Base-by-base conservation (phyloP, 108 stramenopile genomes). In the Cyclostephanos invisitatus region DNA sequence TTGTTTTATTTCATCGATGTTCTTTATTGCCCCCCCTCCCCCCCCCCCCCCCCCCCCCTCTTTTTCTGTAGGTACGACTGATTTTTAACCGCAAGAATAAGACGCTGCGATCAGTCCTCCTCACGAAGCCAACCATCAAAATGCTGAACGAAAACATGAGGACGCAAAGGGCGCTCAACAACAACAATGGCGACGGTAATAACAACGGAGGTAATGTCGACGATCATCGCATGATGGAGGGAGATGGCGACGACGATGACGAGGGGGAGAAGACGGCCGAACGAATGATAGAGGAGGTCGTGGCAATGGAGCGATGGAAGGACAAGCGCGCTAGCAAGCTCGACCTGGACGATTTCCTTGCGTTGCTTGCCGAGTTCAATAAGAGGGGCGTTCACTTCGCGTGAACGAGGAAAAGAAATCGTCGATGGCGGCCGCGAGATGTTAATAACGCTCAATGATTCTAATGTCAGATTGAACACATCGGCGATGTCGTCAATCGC, bases 341-440 rank as follows among this genome's bases (percentile, higher is more conserved):
- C 73, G 96, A 96, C 77, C 84, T 97, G 38, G 97, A 98, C 76
- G 97, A 99, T 72, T 96, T 99, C 59, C 81, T 99, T 55, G 88
- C 89, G 38, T 78, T 98, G 44, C 79, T 98, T 57, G 83, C 85
- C 6, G 94, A 93, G 57, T 98, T 98, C 75, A 96, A 98, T 69
- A 72, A 83, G 42, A 81, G 85, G 20, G 95, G 95, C 14, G 86
- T 98, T 55, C 96, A 97, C 75, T 98, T 98, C 82, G 86, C 89
- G 5, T 95, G n/a, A 80, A 64, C 32, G 2, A 32, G 2, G 32
- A 3, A 32, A 4, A 4, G 4, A 32, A 32, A 32, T 32, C 4
- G 32, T 3, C 4, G 4, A 32, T 32, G 4, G 2, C 4, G 32
- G 3, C 32, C 32, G 2, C 4, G 32, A 32, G 4, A 32, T 32